A percentile compares a stretch with the other conserved stretches of the same genome.
phyloP scores from a whole-genome alignment of 2,329 filamentous ascomycete genomes.

The Fusarium pilosicola region DNA sequence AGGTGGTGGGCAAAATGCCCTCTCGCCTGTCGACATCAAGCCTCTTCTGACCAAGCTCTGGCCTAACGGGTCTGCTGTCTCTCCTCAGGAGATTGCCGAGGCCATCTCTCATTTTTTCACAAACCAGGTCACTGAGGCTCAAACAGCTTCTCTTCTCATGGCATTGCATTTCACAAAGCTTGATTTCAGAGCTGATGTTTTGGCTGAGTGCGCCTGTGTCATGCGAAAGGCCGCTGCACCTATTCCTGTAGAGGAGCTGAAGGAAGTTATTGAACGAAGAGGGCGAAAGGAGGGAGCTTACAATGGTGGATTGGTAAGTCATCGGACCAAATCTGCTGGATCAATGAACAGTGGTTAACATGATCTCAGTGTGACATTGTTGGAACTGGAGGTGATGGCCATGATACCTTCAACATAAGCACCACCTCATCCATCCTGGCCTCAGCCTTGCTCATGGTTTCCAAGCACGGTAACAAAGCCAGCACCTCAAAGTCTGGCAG shows the following conservation, averaged over 20 bases:
- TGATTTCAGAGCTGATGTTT: conserved; percentile 84
- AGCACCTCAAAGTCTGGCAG: conserved; percentile 96
- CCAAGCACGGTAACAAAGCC: conserved; percentile 96
- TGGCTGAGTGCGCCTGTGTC: conserved; percentile 82
- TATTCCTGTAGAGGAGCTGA: conserved; percentile 73
- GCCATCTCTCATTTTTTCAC: conserved; percentile 93
- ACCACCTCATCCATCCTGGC: conserved; percentile 94
- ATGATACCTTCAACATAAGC: conserved; percentile 98
- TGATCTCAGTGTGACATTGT: conserved; percentile 82
- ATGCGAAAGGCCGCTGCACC: conserved; percentile 84
- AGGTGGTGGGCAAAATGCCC: conserved; percentile 42
- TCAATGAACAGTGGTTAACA: conserved; percentile 11
- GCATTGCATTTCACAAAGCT: conserved; percentile 90
- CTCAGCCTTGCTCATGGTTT: conserved; percentile 83
- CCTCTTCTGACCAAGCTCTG: conserved; percentile 78
- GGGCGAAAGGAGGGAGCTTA: conserved; percentile 78
- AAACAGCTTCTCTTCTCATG: conserved; percentile 87
- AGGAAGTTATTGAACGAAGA: conserved; percentile 67
- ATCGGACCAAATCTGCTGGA: not conserved
- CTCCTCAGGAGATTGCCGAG: conserved; percentile 84
- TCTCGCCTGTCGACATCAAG: conserved; percentile 68
- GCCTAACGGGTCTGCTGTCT: conserved; percentile 67
- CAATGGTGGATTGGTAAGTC: conserved; percentile 80
- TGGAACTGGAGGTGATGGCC: conserved; percentile 93
- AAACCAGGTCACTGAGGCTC: conserved; percentile 86